phyloP scores from a whole-genome alignment of 345 rosid species.

The Cardamine resedifolia region DNA sequence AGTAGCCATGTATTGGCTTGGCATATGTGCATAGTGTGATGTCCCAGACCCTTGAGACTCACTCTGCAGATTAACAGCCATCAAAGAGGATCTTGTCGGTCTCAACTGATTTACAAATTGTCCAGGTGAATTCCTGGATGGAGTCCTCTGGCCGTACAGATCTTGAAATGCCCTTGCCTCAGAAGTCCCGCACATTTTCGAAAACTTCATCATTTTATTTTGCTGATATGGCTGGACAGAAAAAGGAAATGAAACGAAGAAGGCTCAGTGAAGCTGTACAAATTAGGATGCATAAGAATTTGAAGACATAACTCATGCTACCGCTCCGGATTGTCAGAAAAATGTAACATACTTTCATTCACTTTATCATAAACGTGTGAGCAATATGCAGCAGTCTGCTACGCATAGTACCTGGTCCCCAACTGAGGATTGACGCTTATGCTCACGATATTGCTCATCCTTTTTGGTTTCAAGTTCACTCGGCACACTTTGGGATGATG shows the following conservation, averaged over 20 bases:
- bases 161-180: constrained; percentile 45
- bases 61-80: constrained; percentile 50
- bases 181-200: constrained; percentile 44
- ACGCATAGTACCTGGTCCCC: constrained; percentile 60
- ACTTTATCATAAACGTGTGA: constrained; percentile 15
- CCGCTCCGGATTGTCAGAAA: constrained; percentile 4
- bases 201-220: constrained; percentile 49
- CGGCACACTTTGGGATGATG: constrained; percentile 45
- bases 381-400: constrained; percentile 19
- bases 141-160: constrained; percentile 46
- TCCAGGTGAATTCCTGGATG: constrained; percentile 40
- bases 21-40: constrained; percentile 49
- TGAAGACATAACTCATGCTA: constrained; percentile 13
- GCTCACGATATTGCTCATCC: constrained; percentile 41
- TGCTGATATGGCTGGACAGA: constrained; percentile 52
- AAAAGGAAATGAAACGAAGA: background rate
- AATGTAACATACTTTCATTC: constrained; percentile 13
- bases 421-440: constrained; percentile 29
- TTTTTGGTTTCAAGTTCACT: constrained; percentile 31
- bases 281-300: constrained; percentile 13
- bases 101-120: constrained; percentile 45
- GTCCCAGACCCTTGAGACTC: constrained; percentile 52
- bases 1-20: constrained; percentile 48
- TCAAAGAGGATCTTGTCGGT: constrained; percentile 42
- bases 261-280: constrained; percentile 9